Evolutionary conservation across 768 basidiomycete species (phyloP).

Genomic region (Pisolithus orientalis): DNA sequence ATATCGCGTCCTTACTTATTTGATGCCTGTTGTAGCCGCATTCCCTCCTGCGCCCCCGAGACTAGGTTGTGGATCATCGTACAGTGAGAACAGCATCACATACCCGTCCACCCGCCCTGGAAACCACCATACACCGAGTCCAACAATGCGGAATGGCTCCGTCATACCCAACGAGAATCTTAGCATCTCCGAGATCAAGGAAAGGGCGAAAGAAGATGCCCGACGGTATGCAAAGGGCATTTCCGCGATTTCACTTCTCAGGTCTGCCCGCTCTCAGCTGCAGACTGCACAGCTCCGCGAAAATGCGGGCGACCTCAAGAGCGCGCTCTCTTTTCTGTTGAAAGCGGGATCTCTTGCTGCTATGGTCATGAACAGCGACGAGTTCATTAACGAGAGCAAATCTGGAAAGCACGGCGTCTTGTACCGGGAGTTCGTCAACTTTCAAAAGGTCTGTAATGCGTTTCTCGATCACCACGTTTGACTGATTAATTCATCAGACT

Average conservation of each 20-base stretch:
- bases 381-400: slow-evolving; percentile 45
- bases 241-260: slow-evolving; percentile 56
- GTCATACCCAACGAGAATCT: slow-evolving; percentile 19
- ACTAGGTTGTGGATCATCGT: slow-evolving; percentile 25
- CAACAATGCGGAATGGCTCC: slow-evolving; percentile 38
- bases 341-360: slow-evolving; percentile 54
- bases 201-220: slow-evolving; percentile 41
- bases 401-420: slow-evolving; percentile 48
- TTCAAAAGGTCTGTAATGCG: slow-evolving; percentile 49
- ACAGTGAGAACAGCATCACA: slow-evolving; percentile 14
- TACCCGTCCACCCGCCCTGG: slow-evolving; percentile 9
- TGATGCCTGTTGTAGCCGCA: slow-evolving; percentile 39
- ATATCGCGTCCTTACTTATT: slow-evolving; percentile 6
- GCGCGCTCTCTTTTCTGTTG: slow-evolving; percentile 53
- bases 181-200: slow-evolving; percentile 43
- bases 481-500: slow-evolving; percentile 23
- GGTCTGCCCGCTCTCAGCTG: slow-evolving; percentile 53
- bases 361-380: slow-evolving; percentile 53
- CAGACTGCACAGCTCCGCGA: slow-evolving; percentile 47
- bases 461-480: slow-evolving; percentile 3
- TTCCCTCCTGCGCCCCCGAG: slow-evolving; percentile 33
- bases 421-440: slow-evolving; percentile 57
- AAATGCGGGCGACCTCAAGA: slow-evolving; percentile 51
- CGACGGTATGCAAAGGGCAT: slow-evolving; percentile 50
- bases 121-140: slow-evolving; percentile 8